A percentile compares a stretch with the other conserved stretches of the same genome.
Evolutionary conservation across 1,284 basidiomycete species (phyloP).

Genomic region (Stygiomarasmius scandens): DNA sequence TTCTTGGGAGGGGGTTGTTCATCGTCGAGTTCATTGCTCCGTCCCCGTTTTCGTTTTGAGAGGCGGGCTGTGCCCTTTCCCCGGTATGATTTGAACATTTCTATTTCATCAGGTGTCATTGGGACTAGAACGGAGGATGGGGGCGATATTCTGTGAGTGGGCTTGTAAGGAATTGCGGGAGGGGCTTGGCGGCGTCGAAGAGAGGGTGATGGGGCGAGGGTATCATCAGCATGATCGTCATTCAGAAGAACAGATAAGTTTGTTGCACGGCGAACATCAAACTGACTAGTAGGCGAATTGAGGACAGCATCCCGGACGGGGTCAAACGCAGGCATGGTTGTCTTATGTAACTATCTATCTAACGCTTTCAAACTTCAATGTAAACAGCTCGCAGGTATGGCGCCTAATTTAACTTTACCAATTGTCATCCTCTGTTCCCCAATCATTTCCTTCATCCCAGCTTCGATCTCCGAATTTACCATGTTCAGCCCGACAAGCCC

Average conservation of each 20-base stretch:
- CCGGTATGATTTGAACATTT: conserved; percentile 58
- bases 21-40: conserved; percentile 42
- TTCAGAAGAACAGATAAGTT: conserved; percentile 73
- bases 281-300: conserved; percentile 54
- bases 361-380: no score
- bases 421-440: not conserved
- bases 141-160: conserved; percentile 61
- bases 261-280: conserved; percentile 56
- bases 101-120: conserved; percentile 63
- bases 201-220: conserved; percentile 24
- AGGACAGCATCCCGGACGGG: conserved; percentile 81
- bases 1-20: conserved; percentile 53
- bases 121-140: conserved; percentile 65
- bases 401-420: not conserved
- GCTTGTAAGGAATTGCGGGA: conserved; percentile 58
- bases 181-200: conserved; percentile 27
- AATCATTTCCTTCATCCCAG: not conserved
- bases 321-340: conserved; percentile 75
- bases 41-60: conserved; percentile 60
- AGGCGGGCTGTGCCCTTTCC: conserved; percentile 61
- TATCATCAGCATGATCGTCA: conserved; percentile 44
- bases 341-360: not conserved
- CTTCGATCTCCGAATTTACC: not conserved
- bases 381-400: not conserved
- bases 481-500: not conserved